Percentiles rank a stretch among this genome's conserved stretches.
Conservation (phyloP, 768 basidiomycete genomes). For the Mycena albidolilacea region DNA sequence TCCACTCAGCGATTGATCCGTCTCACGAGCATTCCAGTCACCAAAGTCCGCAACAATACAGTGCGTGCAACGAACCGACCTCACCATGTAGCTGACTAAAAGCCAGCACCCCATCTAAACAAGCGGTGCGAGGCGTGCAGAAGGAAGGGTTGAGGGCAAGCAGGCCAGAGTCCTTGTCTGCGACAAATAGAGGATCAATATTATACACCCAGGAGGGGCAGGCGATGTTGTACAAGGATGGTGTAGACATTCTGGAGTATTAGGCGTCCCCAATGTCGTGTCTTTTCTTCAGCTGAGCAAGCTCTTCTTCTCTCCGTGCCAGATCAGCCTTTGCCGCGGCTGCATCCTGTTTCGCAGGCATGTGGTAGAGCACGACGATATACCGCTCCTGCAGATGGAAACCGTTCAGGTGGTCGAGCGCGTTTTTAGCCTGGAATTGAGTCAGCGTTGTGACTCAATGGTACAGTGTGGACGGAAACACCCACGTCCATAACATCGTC, state of each 20-base stretch:
- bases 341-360: conserved; percentile 97
- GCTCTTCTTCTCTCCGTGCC: conserved; percentile 91
- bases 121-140: conserved; percentile 70
- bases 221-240: conserved; percentile 31
- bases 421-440: conserved; percentile 87
- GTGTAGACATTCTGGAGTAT: conserved; percentile 35
- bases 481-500: conserved; percentile 96
- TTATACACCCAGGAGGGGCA: conserved; percentile 35
- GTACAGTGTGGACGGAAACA: conserved; percentile 28
- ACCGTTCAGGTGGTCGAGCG: conserved; percentile 95
- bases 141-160: conserved; percentile 19
- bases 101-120: conserved; percentile 71
- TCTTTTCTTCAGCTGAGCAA: conserved; percentile 88
- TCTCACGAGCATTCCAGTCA: conserved; percentile 55
- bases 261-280: conserved; percentile 88
- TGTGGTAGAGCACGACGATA: conserved; percentile 97
- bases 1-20: conserved; percentile 15
- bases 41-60: conserved; percentile 78
- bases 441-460: conserved; percentile 33
- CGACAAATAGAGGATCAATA: conserved; percentile 35
- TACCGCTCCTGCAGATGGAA: conserved; percentile 99
- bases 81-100: conserved; percentile 34
- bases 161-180: conserved; percentile 5
- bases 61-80: conserved; percentile 48
- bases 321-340: conserved; percentile 94